Base-by-base conservation (phyloP, 495 filamentous ascomycete species). In the Talaromyces borbonicus region DNA sequence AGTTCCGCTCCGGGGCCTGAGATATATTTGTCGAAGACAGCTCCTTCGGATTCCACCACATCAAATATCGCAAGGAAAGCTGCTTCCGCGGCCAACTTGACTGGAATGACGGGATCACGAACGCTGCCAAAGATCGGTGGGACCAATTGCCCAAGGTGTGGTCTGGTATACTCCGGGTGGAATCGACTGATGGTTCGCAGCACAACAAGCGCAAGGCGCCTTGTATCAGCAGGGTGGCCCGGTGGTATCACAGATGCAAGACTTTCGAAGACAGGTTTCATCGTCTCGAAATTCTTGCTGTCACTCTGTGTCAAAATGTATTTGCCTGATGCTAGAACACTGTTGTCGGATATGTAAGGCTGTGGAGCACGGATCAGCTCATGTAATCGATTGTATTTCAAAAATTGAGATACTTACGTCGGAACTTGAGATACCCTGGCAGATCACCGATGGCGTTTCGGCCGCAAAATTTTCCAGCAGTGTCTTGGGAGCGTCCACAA, bases 71-170 rank as follows among this genome's bases (percentile, higher is more conserved):
- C 79, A 24, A 97, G 73, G 60, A 97, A 96, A 2, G 89, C 88
- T 2, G 90, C 90, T 65, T 98, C 92, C 9, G 92, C 88, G 3
- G 93, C 84, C 22, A 98, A 73, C 62, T 98, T 98, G 52, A 98
- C 81, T 4, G 93, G 93, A 42, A 98, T 97, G n/a, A 97, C 78
- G 31, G 83, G 72, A 59, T 97, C 92, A 25, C 92, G 83, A 15
- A 98, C 92, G 36, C 81, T 83, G 23, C 87, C 81, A 56, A 98
- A 98, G 31, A 96, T 78, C 2, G 87, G 81, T 11, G 84, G 83
- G 0, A 85, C 83, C 15, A 98, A 75, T 1, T 86, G 63, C 11
- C 75, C 62, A 40, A 97, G 72, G 56, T 95, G 87, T 15, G 88
- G 85, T 8, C 82, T 75, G 18, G 85, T 75, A 55, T 92, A 56